Evolutionary conservation across 352 stramenopile genomes (phyloP).

Genomic region (Globisporangium splendens): DNA sequence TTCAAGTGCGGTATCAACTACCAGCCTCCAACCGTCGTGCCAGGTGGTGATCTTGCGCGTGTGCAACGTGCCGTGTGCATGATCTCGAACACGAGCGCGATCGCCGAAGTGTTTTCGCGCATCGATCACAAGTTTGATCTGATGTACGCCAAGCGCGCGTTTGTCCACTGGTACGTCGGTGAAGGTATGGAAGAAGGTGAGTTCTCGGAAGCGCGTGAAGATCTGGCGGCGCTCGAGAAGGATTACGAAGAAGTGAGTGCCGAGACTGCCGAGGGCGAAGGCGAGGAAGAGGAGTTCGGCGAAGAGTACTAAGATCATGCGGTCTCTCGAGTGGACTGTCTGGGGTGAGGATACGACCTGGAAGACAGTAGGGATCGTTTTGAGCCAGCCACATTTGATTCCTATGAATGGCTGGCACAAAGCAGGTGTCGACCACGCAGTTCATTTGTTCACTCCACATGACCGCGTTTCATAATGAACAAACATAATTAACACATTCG

Average conservation of each 20-base stretch:
- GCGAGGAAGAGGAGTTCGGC: constrained; percentile 90
- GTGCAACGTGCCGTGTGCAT: constrained; percentile 98
- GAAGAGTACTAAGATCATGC: constrained; percentile 74
- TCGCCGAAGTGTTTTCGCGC: constrained; percentile 96
- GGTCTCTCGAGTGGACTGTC: too few species aligned
- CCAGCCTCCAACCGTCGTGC: constrained; percentile 95
- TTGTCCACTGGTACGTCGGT: constrained; percentile 99
- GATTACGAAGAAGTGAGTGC: constrained; percentile 99
- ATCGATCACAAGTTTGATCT: constrained; percentile 99
- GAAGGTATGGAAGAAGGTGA: constrained; percentile 99
- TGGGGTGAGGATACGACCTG: too few species aligned
- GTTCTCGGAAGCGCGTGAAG: constrained; percentile 98
- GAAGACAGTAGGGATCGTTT: too few species aligned
- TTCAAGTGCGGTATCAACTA: constrained; percentile 99
- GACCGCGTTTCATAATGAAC: too few species aligned
- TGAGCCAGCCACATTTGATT: too few species aligned
- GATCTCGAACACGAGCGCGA: constrained; percentile 99
- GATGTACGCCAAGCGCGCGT: constrained; percentile 99
- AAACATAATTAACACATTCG: too few species aligned
- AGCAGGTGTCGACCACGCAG: too few species aligned
- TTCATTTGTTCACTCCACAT: too few species aligned
- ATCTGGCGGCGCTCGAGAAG: constrained; percentile 97
- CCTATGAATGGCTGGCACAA: too few species aligned
- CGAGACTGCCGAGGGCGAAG: constrained; percentile 96
- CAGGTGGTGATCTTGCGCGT: constrained; percentile 94